Base-by-base conservation (phyloP, 371 early-diverging fungal species). In the Syncephalis fuscata region DNA sequence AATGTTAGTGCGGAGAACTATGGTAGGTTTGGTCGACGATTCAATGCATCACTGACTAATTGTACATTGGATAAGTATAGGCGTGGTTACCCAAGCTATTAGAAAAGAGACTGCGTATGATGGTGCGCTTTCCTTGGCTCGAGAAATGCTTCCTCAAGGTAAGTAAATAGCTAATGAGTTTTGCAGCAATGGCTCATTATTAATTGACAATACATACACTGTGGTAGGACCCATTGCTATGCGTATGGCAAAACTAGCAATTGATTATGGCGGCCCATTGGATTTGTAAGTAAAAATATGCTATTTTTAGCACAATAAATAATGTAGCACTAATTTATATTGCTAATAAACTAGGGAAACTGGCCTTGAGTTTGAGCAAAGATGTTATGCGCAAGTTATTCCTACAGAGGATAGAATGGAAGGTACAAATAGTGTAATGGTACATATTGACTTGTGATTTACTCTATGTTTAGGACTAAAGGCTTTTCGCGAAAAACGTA, bases 401-500 rank as follows among this genome's bases (percentile, higher is more conserved):
- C 92, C 86, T 0, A 92, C 97, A 1, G 75, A 92, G 56, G 97
- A 97, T 66, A 68, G 95, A 41, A 52, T 92, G 50, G 97, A 97
- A 65, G 96, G 92, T 53, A 61, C n/a, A n/a, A n/a, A n/a, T n/a
- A n/a, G n/a, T n/a, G n/a, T n/a, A n/a, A n/a, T n/a, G n/a, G n/a
- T n/a, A n/a, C n/a, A n/a, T n/a, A n/a, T n/a, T n/a, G n/a, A n/a
- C n/a, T n/a, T n/a, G n/a, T 48, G 16, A 40, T 54, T 32, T 38
- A 10, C 19, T 32, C 49, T 23, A 14, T 19, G 19, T 32, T 8
- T 55, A 75, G 78, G 75, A 45, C 61, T 82, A 22, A 60, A 62
- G 20, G 82, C 87, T 0, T 85, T 83, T 66, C 71, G 65, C 38
- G 85, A 83, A 58, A 88, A 92, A 73, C 71, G 91, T 44, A 65